phyloP scores from a whole-genome alignment of 768 basidiomycete species.

The Clavaria fumosa region DNA sequence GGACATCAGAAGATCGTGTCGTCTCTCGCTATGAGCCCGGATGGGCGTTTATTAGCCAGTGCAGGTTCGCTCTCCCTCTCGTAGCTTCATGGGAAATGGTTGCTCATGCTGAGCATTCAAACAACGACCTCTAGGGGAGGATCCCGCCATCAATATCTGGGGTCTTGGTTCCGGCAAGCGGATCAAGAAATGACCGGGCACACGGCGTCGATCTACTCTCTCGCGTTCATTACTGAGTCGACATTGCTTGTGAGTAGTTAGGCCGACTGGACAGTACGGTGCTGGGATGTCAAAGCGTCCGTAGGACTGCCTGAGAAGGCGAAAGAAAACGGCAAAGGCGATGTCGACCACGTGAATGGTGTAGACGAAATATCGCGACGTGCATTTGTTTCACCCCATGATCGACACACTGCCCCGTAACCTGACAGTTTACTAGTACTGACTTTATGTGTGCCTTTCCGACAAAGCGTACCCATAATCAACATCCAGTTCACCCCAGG shows the following conservation, averaged over 20 bases:
- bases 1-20: conserved; percentile 87
- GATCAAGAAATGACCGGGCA: conserved; percentile 97
- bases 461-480: conserved; percentile 87
- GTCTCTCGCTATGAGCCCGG: conserved; percentile 78
- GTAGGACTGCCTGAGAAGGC: conserved; percentile 48
- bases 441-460: conserved; percentile 86
- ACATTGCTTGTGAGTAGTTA: conserved; percentile 81
- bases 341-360: conserved; percentile 16
- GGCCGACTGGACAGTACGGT: conserved; percentile 93
- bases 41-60: conserved; percentile 86
- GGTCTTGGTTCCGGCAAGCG: conserved; percentile 89
- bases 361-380: conserved; percentile 51
- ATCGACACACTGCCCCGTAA: not conserved
- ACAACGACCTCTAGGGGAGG: too few species aligned
- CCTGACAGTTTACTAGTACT: conserved; percentile 28
- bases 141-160: conserved; percentile 91
- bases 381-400: conserved; percentile 49
- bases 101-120: too few species aligned
- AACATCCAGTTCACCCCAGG: conserved; percentile 91
- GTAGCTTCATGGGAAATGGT: too few species aligned
- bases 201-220: conserved; percentile 72
- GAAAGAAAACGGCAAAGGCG: conserved; percentile 24
- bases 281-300: conserved; percentile 85
- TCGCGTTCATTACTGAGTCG: conserved; percentile 87
- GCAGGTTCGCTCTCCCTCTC: conserved; percentile 36